phyloP scores from a whole-genome alignment of 495 filamentous ascomycete genomes.

The Rhizodiscina lignyota region DNA sequence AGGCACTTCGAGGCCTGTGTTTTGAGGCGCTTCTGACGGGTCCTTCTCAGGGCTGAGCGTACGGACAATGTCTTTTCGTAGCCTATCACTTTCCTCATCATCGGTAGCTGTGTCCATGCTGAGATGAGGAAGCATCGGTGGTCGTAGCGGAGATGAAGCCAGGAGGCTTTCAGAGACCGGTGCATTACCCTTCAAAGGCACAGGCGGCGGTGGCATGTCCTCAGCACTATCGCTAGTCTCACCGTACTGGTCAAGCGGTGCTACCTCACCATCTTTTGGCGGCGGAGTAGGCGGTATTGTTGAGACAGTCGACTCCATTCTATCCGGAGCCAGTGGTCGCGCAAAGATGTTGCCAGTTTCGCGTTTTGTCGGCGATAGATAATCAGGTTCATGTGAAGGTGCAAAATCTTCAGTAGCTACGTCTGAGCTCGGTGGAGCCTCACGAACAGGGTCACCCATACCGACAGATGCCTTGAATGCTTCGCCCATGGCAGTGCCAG shows the following conservation, averaged over 20 bases:
- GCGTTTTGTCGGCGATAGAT: too few species aligned
- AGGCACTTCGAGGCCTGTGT: too few species aligned
- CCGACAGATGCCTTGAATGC: conserved; percentile 14
- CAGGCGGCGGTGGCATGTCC: too few species aligned
- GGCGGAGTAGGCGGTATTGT: conserved; percentile 15
- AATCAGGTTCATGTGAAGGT: too few species aligned
- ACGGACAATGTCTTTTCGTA: conserved; percentile 67
- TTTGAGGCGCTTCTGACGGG: too few species aligned
- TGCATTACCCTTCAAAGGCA: too few species aligned
- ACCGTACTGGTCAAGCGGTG: too few species aligned
- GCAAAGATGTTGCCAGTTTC: conserved; percentile 10
- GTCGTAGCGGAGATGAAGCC: conserved; percentile 17
- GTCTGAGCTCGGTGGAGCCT: too few species aligned
- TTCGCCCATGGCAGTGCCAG: conserved; percentile 17
- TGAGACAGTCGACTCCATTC: conserved; percentile 12
- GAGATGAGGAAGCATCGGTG: conserved; percentile 34
- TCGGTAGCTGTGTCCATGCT: conserved; percentile 39
- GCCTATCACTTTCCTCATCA: conserved; percentile 57
- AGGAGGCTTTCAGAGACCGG: too few species aligned
- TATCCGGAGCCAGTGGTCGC: conserved; percentile 11
- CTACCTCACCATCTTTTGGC: conserved; percentile 12
- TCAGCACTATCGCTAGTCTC: too few species aligned
- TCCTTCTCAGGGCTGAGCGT: conserved; percentile 55
- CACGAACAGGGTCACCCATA: too few species aligned
- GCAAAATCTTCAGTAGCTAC: too few species aligned